Base-by-base conservation (phyloP, 371 early-diverging fungal species). In the Blyttiomyces sp. region DNA sequence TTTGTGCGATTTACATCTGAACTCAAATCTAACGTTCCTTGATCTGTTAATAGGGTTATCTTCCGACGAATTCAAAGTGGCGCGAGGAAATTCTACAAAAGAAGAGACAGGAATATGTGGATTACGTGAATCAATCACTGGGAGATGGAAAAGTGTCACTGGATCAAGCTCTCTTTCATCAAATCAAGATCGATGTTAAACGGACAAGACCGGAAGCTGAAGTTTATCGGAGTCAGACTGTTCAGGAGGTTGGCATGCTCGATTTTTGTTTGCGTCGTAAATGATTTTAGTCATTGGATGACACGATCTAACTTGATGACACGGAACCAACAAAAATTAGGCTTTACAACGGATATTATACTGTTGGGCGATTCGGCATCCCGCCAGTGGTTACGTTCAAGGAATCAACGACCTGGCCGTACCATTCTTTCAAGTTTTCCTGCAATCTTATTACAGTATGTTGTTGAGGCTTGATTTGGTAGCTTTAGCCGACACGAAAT, bases 351-450 rank as follows among this genome's bases (percentile, higher is more conserved):
- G 96, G 17, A 87, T 96, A 32, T 77, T 98, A 26, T 98, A 96
- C 63, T 89, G 91, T 59, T 98, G 98, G 98, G 92, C 98, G 0
- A 93, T 92, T 16, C 82, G 97, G 32, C 98, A 96, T 64, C 98
- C 98, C 6, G 95, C 96, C n/a, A 88, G 92, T 66, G 98, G 97
- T 27, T 99, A 98, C 74, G 96, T 99, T 4, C 99, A 99, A 71
- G 99, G 99, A 1, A 98, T 99, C 72, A 97, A 98, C 74, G 99
- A 99, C 65, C 76, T 99, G 26, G 91, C 94, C 6, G 93, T 95
- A 33, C 97, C 99, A 2, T 96, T 98, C 62, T 90, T 93, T 66
- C 84, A 86, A 54, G 95, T 96, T 26, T 97, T 93, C 66, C 64
- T 96, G 17, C 80, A 87, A 33, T 80, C 86, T 1, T 83, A 86